These are phyloP conservation scores for Mallotus japonicus DNA, from an alignment of 441 rosid species.

Conservation along the genomic window DNA sequence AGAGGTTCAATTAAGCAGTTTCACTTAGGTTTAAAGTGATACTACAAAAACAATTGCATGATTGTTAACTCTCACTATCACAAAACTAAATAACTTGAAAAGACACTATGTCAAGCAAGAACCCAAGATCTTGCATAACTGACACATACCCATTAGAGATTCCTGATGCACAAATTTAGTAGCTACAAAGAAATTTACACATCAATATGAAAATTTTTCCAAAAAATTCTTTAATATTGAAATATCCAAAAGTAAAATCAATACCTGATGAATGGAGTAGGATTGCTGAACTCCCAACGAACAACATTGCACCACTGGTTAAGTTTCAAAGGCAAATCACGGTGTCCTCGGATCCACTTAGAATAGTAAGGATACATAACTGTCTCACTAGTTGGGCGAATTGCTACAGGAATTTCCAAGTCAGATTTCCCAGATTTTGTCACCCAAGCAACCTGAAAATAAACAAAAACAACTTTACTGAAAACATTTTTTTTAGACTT, in stretches of 20 bases:
- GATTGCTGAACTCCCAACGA: slow-evolving; percentile 99
- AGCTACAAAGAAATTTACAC: not conserved
- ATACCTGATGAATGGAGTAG: slow-evolving; percentile 98
- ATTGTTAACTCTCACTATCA: not conserved
- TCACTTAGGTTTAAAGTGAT: not conserved
- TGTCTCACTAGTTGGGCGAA: slow-evolving; percentile 99
- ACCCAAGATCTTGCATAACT: not conserved
- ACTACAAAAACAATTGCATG: not conserved
- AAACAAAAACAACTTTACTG: not conserved
- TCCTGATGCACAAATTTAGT: not conserved
- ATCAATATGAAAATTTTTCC: not conserved
- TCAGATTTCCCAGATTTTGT: slow-evolving; percentile 93
- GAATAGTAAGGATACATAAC: slow-evolving; percentile 97
- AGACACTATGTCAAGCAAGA: not conserved
- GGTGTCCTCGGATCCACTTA: slow-evolving; percentile 98
- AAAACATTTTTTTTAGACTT: not conserved
- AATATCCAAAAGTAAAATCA: slow-evolving; percentile 8
- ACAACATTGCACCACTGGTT: slow-evolving; percentile 99
- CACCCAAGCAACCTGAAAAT: slow-evolving; percentile 94
- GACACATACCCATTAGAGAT: not conserved
- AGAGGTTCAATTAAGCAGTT: slow-evolving; percentile 6
- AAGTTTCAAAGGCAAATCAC: slow-evolving; percentile 93
- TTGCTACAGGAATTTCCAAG: slow-evolving; percentile 89
- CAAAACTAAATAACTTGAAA: too few relatives aligned
- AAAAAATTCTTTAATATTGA: slow-evolving; percentile 3